These are phyloP conservation scores for Brassica incana DNA, from an alignment of 345 rosid genomes.

Conservation along the genomic window DNA sequence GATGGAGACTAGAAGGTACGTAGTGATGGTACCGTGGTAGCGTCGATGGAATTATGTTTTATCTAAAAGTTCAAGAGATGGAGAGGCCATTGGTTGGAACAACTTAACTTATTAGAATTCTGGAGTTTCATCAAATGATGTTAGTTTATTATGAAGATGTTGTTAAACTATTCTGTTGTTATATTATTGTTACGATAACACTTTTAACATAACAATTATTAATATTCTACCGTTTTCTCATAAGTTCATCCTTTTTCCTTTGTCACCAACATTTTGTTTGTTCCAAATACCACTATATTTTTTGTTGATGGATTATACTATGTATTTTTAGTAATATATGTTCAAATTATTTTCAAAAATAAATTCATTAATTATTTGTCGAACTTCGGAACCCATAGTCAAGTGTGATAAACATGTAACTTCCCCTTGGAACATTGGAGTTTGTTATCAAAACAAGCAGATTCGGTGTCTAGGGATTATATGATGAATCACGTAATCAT, in stretches of 20 bases:
- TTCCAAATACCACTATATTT: neutral
- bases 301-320: neutral
- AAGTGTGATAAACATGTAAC: conserved; percentile 15
- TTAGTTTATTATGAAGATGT: neutral
- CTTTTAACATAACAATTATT: neutral
- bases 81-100: no score
- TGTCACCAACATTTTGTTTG: neutral
- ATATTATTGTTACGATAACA: neutral
- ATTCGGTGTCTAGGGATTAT: conserved; percentile 29
- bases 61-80: no score
- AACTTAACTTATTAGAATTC: neutral
- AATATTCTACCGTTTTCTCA: neutral
- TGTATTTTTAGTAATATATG: neutral
- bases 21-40: no score
- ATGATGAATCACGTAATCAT: conserved; percentile 29
- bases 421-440: conserved; percentile 3
- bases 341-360: neutral
- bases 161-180: neutral
- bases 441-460: conserved; percentile 20
- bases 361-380: neutral
- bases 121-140: neutral
- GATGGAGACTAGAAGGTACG: no score
- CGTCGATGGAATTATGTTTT: no score
- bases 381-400: neutral
- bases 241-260: neutral